A percentile compares a stretch with the other conserved stretches of the same genome.
Conservation (phyloP, 208 protist genomes). For the Acanthamoeba castellanii region DNA sequence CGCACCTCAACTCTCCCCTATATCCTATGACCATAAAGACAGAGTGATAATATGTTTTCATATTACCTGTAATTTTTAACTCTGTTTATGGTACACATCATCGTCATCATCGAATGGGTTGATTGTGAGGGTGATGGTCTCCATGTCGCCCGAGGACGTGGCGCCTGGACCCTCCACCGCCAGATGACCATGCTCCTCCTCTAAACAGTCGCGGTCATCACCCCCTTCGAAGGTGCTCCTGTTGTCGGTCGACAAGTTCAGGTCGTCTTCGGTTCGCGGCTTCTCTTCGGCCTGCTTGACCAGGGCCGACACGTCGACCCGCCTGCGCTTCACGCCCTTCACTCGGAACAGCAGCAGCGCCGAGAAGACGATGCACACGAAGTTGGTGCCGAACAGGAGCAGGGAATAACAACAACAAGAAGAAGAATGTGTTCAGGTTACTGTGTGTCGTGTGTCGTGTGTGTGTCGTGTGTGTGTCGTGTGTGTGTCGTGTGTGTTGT, state of each 20-base stretch:
- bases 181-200: too few species aligned
- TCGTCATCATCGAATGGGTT: too few species aligned
- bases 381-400: slow-evolving; percentile 51
- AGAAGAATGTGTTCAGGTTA: neutral
- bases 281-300: slow-evolving; percentile 16
- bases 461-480: neutral
- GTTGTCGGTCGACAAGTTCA: neutral
- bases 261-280: neutral
- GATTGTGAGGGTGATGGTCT: too few species aligned
- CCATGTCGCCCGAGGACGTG: too few species aligned
- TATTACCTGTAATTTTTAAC: too few species aligned
- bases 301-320: neutral
- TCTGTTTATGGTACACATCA: too few species aligned
- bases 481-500: neutral
- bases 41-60: too few species aligned
- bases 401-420: neutral
- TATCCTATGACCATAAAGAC: too few species aligned
- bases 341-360: slow-evolving; percentile 52
- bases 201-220: too few species aligned
- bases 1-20: too few species aligned
- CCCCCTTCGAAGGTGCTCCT: too few species aligned
- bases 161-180: too few species aligned
- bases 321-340: slow-evolving; percentile 30
- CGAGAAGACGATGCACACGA: slow-evolving; percentile 32
- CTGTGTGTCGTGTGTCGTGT: neutral